These are phyloP conservation scores for Fusarium euwallaceae DNA, from an alignment of 2,329 filamentous ascomycete genomes.

Conservation along the genomic window DNA sequence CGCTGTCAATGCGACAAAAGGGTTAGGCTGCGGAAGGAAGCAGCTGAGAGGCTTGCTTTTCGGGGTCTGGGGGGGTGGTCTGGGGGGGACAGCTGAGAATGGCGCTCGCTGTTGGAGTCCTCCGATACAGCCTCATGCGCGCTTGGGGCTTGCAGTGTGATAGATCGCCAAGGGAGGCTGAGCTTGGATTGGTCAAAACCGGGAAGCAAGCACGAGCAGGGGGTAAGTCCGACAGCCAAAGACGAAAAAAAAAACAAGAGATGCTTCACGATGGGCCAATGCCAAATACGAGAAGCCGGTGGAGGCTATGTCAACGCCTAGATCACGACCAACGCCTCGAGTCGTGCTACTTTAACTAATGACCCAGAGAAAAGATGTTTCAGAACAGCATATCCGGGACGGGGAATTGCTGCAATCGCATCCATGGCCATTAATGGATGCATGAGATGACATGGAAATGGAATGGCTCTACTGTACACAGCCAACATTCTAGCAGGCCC, in stretches of 20 bases:
- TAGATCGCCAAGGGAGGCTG: constrained; percentile 28
- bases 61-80: too few species aligned
- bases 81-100: background rate
- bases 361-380: constrained; percentile 2
- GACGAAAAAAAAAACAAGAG: background rate
- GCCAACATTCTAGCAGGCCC: constrained; percentile 1
- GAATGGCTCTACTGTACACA: constrained; percentile 2
- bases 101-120: background rate
- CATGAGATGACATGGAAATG: background rate
- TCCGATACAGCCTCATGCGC: constrained; percentile 4
- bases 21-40: background rate
- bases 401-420: background rate
- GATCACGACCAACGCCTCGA: constrained; percentile 11
- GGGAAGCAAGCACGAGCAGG: constrained; percentile 25
- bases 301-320: constrained; percentile 40
- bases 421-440: background rate
- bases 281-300: constrained; percentile 38
- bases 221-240: constrained; percentile 1
- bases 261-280: constrained; percentile 4
- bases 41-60: background rate
- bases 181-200: constrained; percentile 10
- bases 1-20: constrained; percentile 2
- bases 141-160: constrained; percentile 3
- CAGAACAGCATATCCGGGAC: constrained; percentile 5
- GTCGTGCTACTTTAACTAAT: background rate